phyloP scores from a whole-genome alignment of 129 eudicot species.

The Artemisia annua region DNA sequence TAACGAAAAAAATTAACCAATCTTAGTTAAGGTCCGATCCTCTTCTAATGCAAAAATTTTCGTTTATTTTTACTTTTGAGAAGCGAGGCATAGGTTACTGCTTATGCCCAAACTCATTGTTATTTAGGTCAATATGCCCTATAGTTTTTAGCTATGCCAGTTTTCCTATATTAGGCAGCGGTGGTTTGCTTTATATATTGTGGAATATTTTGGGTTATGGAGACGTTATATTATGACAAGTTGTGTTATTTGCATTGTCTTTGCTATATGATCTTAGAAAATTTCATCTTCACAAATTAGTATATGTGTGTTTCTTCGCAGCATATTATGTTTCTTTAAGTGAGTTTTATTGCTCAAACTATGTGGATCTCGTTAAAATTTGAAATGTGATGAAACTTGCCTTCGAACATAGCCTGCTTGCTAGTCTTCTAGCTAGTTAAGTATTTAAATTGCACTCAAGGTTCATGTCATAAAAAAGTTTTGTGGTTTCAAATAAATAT shows the following conservation, averaged over 20 bases:
- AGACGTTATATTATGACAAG: neutral
- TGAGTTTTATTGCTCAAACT: neutral
- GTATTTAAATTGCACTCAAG: neutral
- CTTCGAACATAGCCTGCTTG: neutral
- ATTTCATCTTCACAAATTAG: neutral
- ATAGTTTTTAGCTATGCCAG: conserved; percentile 9
- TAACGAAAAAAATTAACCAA: too few species aligned
- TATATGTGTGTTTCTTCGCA: neutral
- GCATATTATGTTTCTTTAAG: neutral
- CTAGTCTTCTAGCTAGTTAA: neutral
- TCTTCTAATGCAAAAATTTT: too few species aligned
- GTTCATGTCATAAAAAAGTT: neutral
- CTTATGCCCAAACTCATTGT: neutral
- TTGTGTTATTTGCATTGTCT: conserved; percentile 13
- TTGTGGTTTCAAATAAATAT: neutral
- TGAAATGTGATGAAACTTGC: neutral
- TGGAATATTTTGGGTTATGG: neutral
- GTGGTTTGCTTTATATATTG: neutral
- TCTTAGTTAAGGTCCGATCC: too few species aligned
- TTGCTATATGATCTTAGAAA: neutral
- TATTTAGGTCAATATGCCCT: neutral
- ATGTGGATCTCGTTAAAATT: neutral
- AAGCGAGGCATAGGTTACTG: neutral
- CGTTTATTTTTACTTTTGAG: too few species aligned
- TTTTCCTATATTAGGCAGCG: conserved; percentile 2